Evolutionary conservation across 2,329 filamentous ascomycete species (phyloP), one percentile per base, ranked within the genome.

Genomic region (Aspergillaceae sp.): DNA sequence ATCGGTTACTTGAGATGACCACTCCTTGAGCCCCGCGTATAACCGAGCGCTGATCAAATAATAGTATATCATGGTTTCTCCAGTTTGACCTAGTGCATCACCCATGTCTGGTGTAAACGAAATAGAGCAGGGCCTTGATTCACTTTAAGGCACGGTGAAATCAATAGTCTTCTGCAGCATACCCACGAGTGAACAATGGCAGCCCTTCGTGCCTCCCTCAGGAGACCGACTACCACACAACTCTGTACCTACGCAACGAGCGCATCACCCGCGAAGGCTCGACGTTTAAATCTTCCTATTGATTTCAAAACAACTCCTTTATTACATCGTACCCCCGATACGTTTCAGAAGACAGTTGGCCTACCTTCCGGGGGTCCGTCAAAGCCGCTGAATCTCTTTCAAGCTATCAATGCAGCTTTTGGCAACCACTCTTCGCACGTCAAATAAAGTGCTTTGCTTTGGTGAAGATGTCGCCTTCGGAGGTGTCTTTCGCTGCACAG

Each of bases 401-500:
- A 94, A 65, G 84, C 92, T 43, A 82, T 98, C 73, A 97, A 97
- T 64, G 83, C n/a, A 91, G 54, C 90, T 90, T 7, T 76, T 98
- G 26, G 80, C 85, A 19, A 86, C 84, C 48, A 87, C 91, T 26
- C 76, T 98, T 29, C 80, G 84, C n/a, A 80, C 84, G 33, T 90
- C 96, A 58, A 87, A 94, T 53, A 82, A 84, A 11, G 88, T 95
- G 26, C 73, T 97, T 47, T 76, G 97, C 7, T 98, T 98, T 59
- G 92, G 92, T 37, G 92, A 98, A 68, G 92, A 98, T 62, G 88
- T 98, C 6, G 87, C 92, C 9, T 98, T 98, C 58, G 92, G 92
- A 37, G 92, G 92, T 44, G 92, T 98, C 9, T 98, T 98, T 62
- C 80, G 92, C 46, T 96, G 89, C 68, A 90, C 87, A 32, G 91